phyloP scores from a whole-genome alignment of 805 yeast species.

The Sugiyamaella chiloensis region DNA sequence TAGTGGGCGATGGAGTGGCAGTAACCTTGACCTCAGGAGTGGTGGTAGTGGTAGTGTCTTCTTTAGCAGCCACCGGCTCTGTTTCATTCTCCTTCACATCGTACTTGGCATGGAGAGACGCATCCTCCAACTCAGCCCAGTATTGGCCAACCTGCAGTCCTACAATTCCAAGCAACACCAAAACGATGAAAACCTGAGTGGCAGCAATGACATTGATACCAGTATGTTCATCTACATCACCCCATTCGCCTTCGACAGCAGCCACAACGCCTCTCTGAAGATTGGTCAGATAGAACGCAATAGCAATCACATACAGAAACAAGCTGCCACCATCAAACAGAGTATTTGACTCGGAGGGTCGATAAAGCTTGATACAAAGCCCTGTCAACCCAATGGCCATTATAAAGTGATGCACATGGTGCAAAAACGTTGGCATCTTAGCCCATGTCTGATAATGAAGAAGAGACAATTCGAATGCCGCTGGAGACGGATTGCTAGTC shows the following conservation, averaged over 20 bases:
- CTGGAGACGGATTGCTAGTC: slow-evolving; percentile 48
- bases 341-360: slow-evolving; percentile 81
- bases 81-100: too few species aligned
- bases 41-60: not conserved
- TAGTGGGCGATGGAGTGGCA: slow-evolving; percentile 9
- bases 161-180: slow-evolving; percentile 73
- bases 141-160: slow-evolving; percentile 84
- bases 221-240: slow-evolving; percentile 81
- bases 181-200: slow-evolving; percentile 69
- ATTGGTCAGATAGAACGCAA: slow-evolving; percentile 82
- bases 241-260: slow-evolving; percentile 77
- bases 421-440: slow-evolving; percentile 55
- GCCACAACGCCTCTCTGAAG: slow-evolving; percentile 75
- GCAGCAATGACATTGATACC: slow-evolving; percentile 94
- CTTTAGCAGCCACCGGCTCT: too few species aligned
- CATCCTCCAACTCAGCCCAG: slow-evolving; percentile 68
- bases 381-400: slow-evolving; percentile 68
- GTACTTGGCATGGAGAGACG: slow-evolving; percentile 16
- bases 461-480: slow-evolving; percentile 58
- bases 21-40: not conserved
- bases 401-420: slow-evolving; percentile 61
- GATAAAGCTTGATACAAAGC: slow-evolving; percentile 70
- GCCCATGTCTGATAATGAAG: slow-evolving; percentile 75
- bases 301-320: slow-evolving; percentile 64
- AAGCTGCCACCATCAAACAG: slow-evolving; percentile 88